phyloP scores from a whole-genome alignment of 2,329 filamentous ascomycete genomes.

The Cryphonectria japonica region DNA sequence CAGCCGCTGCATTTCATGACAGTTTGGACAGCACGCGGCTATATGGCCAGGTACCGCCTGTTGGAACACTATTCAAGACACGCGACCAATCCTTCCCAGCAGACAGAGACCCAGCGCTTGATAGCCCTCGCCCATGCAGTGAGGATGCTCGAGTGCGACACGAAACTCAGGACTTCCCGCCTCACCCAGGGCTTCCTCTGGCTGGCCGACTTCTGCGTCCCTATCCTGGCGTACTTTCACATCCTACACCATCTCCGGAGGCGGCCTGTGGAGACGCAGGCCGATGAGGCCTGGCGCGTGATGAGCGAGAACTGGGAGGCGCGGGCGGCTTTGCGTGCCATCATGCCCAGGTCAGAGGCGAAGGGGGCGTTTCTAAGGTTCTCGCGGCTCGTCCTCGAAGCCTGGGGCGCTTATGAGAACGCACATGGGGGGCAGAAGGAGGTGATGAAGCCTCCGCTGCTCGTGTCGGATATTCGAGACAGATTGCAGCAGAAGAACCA shows the following conservation, averaged over 20 bases:
- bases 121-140: conserved; percentile 39
- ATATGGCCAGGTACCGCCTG: conserved; percentile 54
- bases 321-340: conserved; percentile 3
- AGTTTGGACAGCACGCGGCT: conserved; percentile 42
- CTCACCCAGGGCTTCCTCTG: conserved; percentile 42
- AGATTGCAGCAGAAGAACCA: not conserved
- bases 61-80: conserved; percentile 50
- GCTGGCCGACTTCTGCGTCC: conserved; percentile 44
- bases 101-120: conserved; percentile 38
- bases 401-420: conserved; percentile 10
- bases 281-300: conserved; percentile 39
- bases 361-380: not conserved
- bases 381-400: conserved; percentile 13
- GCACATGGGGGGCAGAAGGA: not conserved
- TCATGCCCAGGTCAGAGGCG: not conserved
- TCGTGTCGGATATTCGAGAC: conserved; percentile 11
- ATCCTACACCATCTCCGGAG: conserved; percentile 41
- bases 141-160: conserved; percentile 43
- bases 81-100: conserved; percentile 29
- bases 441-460: not conserved
- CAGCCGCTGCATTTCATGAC: conserved; percentile 48
- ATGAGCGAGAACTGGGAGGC: conserved; percentile 40
- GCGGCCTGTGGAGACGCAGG: conserved; percentile 32
- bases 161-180: conserved; percentile 37
- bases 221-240: conserved; percentile 46